These are phyloP conservation scores for Boletus vinaceobasis DNA, from an alignment of 768 basidiomycete species.

Conservation along the genomic window DNA sequence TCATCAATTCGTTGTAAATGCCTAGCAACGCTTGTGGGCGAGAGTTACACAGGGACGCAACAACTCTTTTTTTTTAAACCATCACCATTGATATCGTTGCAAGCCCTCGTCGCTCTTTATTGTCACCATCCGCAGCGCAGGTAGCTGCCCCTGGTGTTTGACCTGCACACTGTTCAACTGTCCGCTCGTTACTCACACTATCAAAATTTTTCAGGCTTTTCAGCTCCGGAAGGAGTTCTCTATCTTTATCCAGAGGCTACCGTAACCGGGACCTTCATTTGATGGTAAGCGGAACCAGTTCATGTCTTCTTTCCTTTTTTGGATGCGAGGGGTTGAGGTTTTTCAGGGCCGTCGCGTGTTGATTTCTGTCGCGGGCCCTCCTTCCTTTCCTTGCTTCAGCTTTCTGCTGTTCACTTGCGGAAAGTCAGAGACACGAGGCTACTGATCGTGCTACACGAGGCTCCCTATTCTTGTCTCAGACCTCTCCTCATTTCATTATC, in stretches of 20 bases:
- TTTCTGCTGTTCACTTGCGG: conserved; percentile 33
- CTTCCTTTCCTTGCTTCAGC: conserved; percentile 22
- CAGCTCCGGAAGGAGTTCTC: not conserved
- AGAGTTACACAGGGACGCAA: not conserved
- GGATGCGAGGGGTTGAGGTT: conserved; percentile 29
- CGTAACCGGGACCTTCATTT: conserved; percentile 16
- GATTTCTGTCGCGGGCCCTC: conserved; percentile 12
- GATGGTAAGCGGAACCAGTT: conserved; percentile 28
- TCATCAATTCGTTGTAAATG: conserved; percentile 8
- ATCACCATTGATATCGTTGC: not conserved
- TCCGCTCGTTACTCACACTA: conserved; percentile 7
- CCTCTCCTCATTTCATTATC: conserved; percentile 14
- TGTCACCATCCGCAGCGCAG: conserved; percentile 8
- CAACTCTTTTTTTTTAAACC: not conserved
- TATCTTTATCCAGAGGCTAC: not conserved
- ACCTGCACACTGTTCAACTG: not conserved
- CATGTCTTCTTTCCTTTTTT: conserved; percentile 27
- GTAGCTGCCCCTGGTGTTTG: conserved; percentile 3
- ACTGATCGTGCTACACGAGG: conserved; percentile 45
- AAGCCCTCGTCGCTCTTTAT: not conserved
- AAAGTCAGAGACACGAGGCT: conserved; percentile 51
- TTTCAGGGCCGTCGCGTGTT: conserved; percentile 34
- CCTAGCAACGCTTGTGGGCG: conserved; percentile 24
- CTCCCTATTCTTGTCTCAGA: conserved; percentile 30
- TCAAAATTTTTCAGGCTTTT: not conserved